Evolutionary conservation across 805 yeast species (phyloP), one percentile per base, ranked within the genome.

Genomic region (Barnettozyma vustinii): DNA sequence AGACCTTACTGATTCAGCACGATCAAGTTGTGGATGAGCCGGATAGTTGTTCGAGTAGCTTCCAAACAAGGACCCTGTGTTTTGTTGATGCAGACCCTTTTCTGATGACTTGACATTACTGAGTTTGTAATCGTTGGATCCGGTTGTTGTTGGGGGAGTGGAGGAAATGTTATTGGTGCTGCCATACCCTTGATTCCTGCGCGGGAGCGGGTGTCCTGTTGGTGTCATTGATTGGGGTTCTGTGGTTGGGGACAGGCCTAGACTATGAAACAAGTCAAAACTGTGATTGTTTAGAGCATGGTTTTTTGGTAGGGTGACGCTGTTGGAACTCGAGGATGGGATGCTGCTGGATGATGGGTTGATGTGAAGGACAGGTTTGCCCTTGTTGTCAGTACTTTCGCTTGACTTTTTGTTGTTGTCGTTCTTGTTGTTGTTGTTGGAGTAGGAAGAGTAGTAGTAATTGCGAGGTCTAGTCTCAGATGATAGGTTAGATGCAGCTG

Each of bases 171-270:
- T 36, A 37, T 13, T 25, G 20, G n/a, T 39, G 16, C 23, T 26
- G 36, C 21, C n/a, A 44, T 26, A 16, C 21, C n/a, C 21, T 37
- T 23, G 26, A 12, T 19, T 36, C 18, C 39, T 45, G 40, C 15
- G 39, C n/a, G 36, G 41, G 2, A 39, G 9, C 2, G 47, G 42
- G 19, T 32, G 47, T 13, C 35, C 26, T 21, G 49, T 41, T 37
- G 48, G 44, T 9, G 45, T 42, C 39, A 42, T 37, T 21, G 45
- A 45, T 36, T 35, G 45, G 44, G 47, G 39, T 32, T 47, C 49
- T 15, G 49, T 47, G 23, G 49, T 47, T 42, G 45, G 49, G 2
- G 49, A 47, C 0, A 47, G 40, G n/a, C 49, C 49, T 18, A 47
- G 19, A 19, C 41, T 49, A 18, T 46, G 52, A 18, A 49, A 47